phyloP scores from a whole-genome alignment of 176 grass and related monocot species.

The Urochloa ruziziensis region DNA sequence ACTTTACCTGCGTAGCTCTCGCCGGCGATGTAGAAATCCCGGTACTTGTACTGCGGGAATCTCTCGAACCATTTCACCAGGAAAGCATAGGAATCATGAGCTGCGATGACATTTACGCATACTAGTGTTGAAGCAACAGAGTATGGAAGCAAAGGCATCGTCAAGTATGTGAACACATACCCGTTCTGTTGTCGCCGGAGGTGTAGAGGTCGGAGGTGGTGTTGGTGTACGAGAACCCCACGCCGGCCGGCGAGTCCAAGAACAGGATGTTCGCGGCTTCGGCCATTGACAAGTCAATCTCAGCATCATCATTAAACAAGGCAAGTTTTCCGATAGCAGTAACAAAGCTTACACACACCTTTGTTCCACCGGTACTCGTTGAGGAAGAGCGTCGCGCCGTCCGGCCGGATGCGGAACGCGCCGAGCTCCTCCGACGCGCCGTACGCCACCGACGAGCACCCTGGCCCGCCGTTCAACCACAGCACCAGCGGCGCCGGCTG shows the following conservation, averaged over 20 bases:
- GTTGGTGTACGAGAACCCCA: conserved; percentile 92
- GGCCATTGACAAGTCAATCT: background rate
- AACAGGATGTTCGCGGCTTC: conserved; percentile 82
- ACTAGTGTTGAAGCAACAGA: background rate
- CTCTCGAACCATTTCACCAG: conserved; percentile 52
- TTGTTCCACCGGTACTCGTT: conserved; percentile 79
- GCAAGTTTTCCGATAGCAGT: background rate
- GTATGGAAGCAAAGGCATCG: too few species aligned
- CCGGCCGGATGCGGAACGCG: conserved; percentile 58
- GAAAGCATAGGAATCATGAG: conserved; percentile 51
- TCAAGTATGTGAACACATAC: background rate
- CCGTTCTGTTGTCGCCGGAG: conserved; percentile 64
- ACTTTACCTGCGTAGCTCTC: conserved; percentile 63
- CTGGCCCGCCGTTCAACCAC: conserved; percentile 83
- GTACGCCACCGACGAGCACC: conserved; percentile 79
- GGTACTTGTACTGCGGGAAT: conserved; percentile 63
- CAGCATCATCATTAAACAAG: background rate
- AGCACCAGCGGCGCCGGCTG: conserved; percentile 74
- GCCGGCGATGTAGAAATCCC: conserved; percentile 66
- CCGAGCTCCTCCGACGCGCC: conserved; percentile 84
- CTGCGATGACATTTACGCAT: background rate
- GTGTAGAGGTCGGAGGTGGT: conserved; percentile 62
- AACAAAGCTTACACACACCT: background rate
- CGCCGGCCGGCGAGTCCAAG: conserved; percentile 84
- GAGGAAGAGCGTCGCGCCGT: conserved; percentile 56